phyloP scores from a whole-genome alignment of 75 land plant genomes.

The Selaginella moellendorffii region DNA sequence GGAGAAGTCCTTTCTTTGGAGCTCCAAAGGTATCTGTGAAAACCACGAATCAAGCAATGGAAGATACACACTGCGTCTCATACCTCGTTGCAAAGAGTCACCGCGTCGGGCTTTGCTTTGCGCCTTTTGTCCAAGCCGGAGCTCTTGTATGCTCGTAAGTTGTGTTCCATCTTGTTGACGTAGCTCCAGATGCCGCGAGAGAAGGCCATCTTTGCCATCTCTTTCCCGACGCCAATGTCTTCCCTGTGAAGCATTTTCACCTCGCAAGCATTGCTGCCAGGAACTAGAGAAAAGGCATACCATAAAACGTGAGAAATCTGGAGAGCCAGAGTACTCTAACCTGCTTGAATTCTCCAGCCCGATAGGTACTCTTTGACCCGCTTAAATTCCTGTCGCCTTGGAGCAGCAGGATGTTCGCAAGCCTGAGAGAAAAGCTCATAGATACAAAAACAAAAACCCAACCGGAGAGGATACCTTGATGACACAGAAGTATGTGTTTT shows the following conservation, averaged over 20 bases:
- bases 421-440: conserved; percentile 28
- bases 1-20: neutral
- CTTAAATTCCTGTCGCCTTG: conserved; percentile 40
- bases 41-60: no score
- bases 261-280: conserved; percentile 81
- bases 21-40: neutral
- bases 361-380: conserved; percentile 64
- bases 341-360: conserved; percentile 89
- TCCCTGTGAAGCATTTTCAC: conserved; percentile 82
- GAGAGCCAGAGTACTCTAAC: conserved; percentile 20
- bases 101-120: conserved; percentile 12
- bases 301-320: neutral
- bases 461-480: conserved; percentile 39
- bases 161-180: conserved; percentile 59
- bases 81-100: conserved; percentile 33
- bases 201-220: conserved; percentile 86
- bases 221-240: conserved; percentile 64
- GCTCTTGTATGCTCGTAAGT: conserved; percentile 47
- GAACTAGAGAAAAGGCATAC: conserved; percentile 26
- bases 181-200: conserved; percentile 86
- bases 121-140: neutral
- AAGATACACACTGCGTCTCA: no score
- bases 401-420: conserved; percentile 58
- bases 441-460: neutral
- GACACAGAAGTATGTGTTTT: conserved; percentile 52